Evolutionary conservation across 257 asterid species (phyloP).

Genomic region (Paraleonurus japonicus): DNA sequence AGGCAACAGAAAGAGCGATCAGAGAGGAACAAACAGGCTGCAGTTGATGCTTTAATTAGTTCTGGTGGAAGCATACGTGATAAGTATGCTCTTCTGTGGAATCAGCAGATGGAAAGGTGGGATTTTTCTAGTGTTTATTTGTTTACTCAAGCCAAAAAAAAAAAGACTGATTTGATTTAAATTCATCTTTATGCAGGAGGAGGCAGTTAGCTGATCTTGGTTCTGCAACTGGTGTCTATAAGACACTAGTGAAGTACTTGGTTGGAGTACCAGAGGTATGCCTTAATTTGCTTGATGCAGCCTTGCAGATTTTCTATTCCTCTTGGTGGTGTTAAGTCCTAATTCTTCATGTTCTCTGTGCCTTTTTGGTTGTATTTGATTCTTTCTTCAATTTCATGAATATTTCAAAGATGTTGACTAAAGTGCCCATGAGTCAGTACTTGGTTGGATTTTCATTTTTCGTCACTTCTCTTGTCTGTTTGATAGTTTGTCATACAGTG

Average conservation of each 20-base stretch:
- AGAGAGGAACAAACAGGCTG: conserved; percentile 94
- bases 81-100: conserved; percentile 80
- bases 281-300: conserved; percentile 17
- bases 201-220: conserved; percentile 93
- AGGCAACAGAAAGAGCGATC: conserved; percentile 98
- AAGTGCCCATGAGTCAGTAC: neutral
- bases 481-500: conserved; percentile 25
- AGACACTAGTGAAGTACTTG: conserved; percentile 91
- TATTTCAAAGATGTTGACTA: conserved; percentile 1
- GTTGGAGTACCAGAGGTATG: conserved; percentile 98
- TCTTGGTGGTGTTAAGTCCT: conserved; percentile 5
- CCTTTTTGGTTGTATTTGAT: neutral
- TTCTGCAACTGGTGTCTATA: conserved; percentile 96
- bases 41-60: conserved; percentile 68
- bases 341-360: conserved; percentile 6
- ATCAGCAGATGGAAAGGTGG: conserved; percentile 95
- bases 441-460: conserved; percentile 10
- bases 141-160: conserved; percentile 1
- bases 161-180: conserved; percentile 7
- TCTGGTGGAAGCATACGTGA: conserved; percentile 91
- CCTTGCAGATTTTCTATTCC: neutral
- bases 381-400: conserved; percentile 1
- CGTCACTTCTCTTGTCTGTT: neutral
- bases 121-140: neutral
- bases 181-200: conserved; percentile 58